Conservation (phyloP, 23 red algal species). For the Cyanidioschyzon merolae region DNA sequence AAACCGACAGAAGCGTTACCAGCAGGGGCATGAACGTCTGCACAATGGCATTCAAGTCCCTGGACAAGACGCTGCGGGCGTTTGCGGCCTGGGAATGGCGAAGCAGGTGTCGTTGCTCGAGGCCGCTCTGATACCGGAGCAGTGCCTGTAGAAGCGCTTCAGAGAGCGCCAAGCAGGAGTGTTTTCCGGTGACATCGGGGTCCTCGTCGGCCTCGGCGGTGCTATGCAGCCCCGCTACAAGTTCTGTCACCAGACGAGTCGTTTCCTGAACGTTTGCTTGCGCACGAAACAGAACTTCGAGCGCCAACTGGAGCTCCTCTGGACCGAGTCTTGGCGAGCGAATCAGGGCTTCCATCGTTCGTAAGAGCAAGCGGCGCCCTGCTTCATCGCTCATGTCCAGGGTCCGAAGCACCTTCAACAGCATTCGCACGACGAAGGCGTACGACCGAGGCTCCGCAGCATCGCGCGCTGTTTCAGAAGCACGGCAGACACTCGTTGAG, state of each 20-base stretch:
- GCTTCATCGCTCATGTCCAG: conserved; percentile 60
- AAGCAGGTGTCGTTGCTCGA: background rate
- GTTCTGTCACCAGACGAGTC: background rate
- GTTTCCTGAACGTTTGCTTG: background rate
- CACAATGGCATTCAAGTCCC: no score
- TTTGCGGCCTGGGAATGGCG: background rate
- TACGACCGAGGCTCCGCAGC: conserved; percentile 13
- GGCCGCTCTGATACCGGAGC: background rate
- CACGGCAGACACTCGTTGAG: no score
- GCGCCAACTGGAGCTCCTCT: background rate
- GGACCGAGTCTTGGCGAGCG: background rate
- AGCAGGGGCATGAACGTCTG: background rate
- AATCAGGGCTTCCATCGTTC: background rate
- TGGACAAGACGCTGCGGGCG: background rate
- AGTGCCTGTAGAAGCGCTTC: background rate
- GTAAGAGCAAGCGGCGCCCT: conserved; percentile 37
- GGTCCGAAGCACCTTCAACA: conserved; percentile 26
- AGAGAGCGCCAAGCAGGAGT: background rate
- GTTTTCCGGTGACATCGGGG: background rate
- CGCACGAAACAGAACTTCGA: background rate
- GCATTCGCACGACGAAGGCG: conserved; percentile 31
- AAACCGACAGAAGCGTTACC: background rate
- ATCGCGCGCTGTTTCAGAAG: conserved; percentile 20
- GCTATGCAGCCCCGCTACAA: background rate
- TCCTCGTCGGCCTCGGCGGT: background rate